phyloP scores from a whole-genome alignment of 106 monocot genomes.

The Alisma plantagoaquatica region DNA sequence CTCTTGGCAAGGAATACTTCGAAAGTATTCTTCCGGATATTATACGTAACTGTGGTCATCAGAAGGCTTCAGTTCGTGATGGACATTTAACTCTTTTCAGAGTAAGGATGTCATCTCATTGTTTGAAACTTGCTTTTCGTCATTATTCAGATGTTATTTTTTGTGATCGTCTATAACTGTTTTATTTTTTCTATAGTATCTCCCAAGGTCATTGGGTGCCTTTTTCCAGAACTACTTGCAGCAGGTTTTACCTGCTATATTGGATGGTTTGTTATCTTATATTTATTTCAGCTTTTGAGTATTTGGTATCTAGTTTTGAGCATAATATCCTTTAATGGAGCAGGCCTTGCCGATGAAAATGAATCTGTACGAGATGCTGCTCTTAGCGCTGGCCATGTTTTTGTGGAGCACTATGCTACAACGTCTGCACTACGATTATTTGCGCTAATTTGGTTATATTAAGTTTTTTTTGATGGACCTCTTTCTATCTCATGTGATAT shows the following conservation, averaged over 20 bases:
- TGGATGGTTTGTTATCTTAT: constrained; percentile 53
- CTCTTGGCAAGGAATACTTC: constrained; percentile 96
- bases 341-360: constrained; percentile 99
- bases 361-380: constrained; percentile 99
- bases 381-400: constrained; percentile 95
- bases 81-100: constrained; percentile 88
- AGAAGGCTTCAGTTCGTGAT: constrained; percentile 88
- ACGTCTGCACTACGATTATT: constrained; percentile 33
- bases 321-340: neutral
- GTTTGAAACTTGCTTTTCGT: too few species aligned
- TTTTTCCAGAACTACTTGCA: constrained; percentile 96
- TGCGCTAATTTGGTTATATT: neutral
- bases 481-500: neutral
- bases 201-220: constrained; percentile 86
- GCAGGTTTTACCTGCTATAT: constrained; percentile 79
- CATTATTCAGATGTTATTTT: too few species aligned
- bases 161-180: neutral
- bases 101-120: too few species aligned
- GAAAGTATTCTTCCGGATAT: constrained; percentile 86
- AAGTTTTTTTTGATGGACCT: neutral
- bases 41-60: constrained; percentile 88
- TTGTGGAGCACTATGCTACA: constrained; percentile 98
- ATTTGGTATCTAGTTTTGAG: neutral
- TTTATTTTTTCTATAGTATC: constrained; percentile 35
- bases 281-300: constrained; percentile 5